Evolutionary conservation across 192 early-diverging fungal species (phyloP), one percentile per base, ranked within the genome.

Genomic region (Phycomyces blakesleeanus): DNA sequence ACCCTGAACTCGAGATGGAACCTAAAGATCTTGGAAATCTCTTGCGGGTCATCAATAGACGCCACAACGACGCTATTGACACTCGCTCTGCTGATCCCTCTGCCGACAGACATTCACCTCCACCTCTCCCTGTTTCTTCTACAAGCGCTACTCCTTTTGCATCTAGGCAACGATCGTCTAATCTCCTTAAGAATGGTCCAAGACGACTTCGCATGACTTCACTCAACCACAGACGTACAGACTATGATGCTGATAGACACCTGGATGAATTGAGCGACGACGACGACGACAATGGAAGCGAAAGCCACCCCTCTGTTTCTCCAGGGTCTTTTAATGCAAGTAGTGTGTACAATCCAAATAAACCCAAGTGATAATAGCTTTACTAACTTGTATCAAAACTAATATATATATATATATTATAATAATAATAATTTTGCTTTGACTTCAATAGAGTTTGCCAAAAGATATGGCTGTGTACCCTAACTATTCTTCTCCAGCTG

Each of bases 1-100:
- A 77, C 55, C 38, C 59, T 24, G 63, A 77, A 18, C 26, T 77
- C 38, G 75, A 77, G 44, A 59, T 77, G 55, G 57, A 66, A 3
- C 57, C 68, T 42, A 67, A 73, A 38, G 71, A 77, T 34, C 59
- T 77, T 14, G 37, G 71, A 3, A 54, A 59, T 29, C 58, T 75
- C n/a, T 21, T 75, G 22, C 20, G 37, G 16, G 49, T 63, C 5
- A 37, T 74, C 22, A 47, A 47, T 18, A 47, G 11, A 11, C 44
- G 44, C 18, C 15, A 14, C 12, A 47, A 18, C 15, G 44, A n/a
- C 12, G 18, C 44, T 14, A 47, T 18, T n/a, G 44, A 47, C 18
- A 47, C 15, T 14, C 18, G 15, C 44, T 47, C 44, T 47, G 18
- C 21, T 38, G 26, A 26, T 22, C 42, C 14, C 29, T 16, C 47